Evolutionary conservation across 768 basidiomycete species (phyloP).

Genomic region (Naganishia vaughanmartiniae): DNA sequence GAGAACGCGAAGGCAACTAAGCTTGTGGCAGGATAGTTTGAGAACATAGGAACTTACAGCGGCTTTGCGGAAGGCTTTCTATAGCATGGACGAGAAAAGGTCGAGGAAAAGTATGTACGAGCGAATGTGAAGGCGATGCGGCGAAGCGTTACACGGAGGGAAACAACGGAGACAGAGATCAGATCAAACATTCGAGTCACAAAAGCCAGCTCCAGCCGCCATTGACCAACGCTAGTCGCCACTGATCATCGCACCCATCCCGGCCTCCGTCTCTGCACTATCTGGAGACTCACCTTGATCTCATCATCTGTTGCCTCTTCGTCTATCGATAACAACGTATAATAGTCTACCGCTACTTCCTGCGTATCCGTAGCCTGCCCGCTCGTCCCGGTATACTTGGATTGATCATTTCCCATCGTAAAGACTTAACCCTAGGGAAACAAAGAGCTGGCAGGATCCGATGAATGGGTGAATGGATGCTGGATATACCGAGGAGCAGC

Average conservation of each 20-base stretch:
- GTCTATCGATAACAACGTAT: slow-evolving; percentile 72
- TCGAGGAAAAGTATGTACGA: background rate
- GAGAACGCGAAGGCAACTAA: slow-evolving; percentile 31
- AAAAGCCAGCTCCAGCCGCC: background rate
- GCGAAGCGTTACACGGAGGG: background rate
- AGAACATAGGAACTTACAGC: slow-evolving; percentile 65
- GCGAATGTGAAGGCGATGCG: background rate
- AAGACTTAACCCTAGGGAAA: background rate
- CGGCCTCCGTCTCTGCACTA: background rate
- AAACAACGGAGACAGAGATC: background rate
- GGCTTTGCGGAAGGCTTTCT: slow-evolving; percentile 79
- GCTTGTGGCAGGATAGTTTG: background rate
- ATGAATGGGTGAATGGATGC: too few relatives aligned
- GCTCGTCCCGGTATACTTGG: slow-evolving; percentile 13
- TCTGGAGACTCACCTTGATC: slow-evolving; percentile 67
- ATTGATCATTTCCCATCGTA: slow-evolving; percentile 22
- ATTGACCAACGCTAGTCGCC: background rate
- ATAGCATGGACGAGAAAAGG: background rate
- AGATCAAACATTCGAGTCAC: background rate
- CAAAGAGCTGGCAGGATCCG: too few relatives aligned
- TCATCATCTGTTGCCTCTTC: slow-evolving; percentile 82
- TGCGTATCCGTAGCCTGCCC: slow-evolving; percentile 2
- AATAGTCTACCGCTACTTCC: slow-evolving; percentile 61
- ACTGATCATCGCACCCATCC: background rate
- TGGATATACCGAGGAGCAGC: too few relatives aligned